Conservation (phyloP, 129 eudicot species). For the carrot (Daucus carota) region DH1_v3.0 NC_030385.2:12326001-12326500, state of each 20-base stretch:
- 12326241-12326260: neutral
- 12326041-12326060: constrained; percentile 95
- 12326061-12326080: constrained; percentile 93
- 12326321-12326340: no score
- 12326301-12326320: no score
- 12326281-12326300: no score
- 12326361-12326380: no score
- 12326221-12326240: neutral
- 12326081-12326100: constrained; percentile 58
- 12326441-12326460: no score
- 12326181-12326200: neutral
- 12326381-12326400: no score
- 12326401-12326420: no score
- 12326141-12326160: neutral
- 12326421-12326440: no score
- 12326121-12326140: constrained; percentile 90
- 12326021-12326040: constrained; percentile 82
- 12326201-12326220: neutral
- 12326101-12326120: constrained; percentile 87
- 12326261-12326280: no score
- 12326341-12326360: no score
- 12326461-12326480: no score
- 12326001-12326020: constrained; percentile 91
- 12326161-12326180: neutral
- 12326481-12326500: no score